phyloP scores from a whole-genome alignment of 192 early-diverging fungal genomes.

The Coemansia sp. region DNA sequence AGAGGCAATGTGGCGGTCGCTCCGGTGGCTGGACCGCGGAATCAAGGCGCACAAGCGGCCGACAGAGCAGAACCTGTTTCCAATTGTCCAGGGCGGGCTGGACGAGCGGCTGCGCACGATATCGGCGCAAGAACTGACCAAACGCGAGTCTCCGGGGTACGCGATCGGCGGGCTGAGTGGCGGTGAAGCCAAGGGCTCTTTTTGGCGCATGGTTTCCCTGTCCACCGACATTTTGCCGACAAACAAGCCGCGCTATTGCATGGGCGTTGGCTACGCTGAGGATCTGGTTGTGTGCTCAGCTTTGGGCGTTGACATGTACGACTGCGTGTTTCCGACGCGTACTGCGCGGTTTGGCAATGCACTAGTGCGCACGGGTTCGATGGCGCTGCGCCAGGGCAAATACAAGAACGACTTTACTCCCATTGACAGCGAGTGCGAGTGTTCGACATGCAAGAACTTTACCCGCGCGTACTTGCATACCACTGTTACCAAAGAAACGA shows the following conservation, averaged over 20 bases:
- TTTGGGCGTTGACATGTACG: constrained; percentile 88
- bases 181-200: constrained; percentile 81
- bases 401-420: constrained; percentile 66
- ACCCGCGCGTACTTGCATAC: constrained; percentile 72
- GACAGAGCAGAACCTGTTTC: constrained; percentile 77
- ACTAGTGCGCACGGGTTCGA: constrained; percentile 67
- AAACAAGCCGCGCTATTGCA: constrained; percentile 86
- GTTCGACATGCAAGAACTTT: constrained; percentile 72
- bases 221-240: constrained; percentile 80
- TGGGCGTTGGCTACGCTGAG: constrained; percentile 87
- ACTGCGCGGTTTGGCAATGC: constrained; percentile 89
- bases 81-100: constrained; percentile 86
- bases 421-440: constrained; percentile 76
- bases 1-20: constrained; percentile 86
- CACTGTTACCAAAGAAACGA: constrained; percentile 71
- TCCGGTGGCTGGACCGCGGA: constrained; percentile 86
- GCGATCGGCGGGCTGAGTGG: constrained; percentile 85
- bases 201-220: constrained; percentile 79
- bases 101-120: constrained; percentile 64
- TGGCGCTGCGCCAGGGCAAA: constrained; percentile 63
- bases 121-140: constrained; percentile 79
- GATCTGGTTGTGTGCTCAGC: constrained; percentile 84
- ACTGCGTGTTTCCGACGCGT: constrained; percentile 87
- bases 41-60: constrained; percentile 72
- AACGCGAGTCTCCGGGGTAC: constrained; percentile 79